A percentile compares a stretch with the other conserved stretches of the same genome.
phyloP scores from a whole-genome alignment of 2,329 filamentous ascomycete genomes.

The Cadophora malorum region DNA sequence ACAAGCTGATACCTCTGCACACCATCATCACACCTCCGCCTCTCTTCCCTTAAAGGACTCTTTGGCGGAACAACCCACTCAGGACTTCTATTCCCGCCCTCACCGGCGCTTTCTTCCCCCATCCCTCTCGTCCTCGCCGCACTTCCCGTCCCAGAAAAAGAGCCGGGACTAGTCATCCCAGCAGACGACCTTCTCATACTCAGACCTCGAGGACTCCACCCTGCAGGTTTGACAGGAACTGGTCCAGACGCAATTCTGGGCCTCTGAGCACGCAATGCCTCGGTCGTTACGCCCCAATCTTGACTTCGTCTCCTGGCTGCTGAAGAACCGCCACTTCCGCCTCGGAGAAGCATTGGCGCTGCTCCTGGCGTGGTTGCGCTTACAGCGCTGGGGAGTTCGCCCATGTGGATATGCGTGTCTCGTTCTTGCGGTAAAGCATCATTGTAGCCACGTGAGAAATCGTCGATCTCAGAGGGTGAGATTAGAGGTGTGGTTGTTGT shows the following conservation, averaged over 20 bases:
- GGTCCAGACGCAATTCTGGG: background rate
- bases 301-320: constrained; percentile 1
- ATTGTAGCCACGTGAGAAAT: constrained; percentile 30
- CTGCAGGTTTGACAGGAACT: background rate
- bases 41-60: constrained; percentile 15
- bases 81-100: constrained; percentile 10
- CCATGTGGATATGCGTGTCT: constrained; percentile 20
- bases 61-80: constrained; percentile 19
- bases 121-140: background rate
- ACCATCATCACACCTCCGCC: background rate
- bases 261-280: constrained; percentile 16
- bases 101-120: background rate
- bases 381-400: background rate
- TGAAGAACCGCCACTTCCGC: constrained; percentile 17
- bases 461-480: constrained; percentile 23
- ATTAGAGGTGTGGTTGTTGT: constrained; percentile 1
- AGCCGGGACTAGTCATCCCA: background rate
- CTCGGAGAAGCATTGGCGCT: constrained; percentile 19
- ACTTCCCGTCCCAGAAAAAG: background rate
- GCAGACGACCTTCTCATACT: background rate
- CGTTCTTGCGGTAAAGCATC: constrained; percentile 17
- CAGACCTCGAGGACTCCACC: constrained; percentile 12
- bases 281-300: constrained; percentile 18
- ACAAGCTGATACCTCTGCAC: constrained; percentile 26
- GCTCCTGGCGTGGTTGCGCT: background rate